Evolutionary conservation across 169 alveolate genomes (phyloP).

Genomic region (Plasmodium billcollinsi): DNA sequence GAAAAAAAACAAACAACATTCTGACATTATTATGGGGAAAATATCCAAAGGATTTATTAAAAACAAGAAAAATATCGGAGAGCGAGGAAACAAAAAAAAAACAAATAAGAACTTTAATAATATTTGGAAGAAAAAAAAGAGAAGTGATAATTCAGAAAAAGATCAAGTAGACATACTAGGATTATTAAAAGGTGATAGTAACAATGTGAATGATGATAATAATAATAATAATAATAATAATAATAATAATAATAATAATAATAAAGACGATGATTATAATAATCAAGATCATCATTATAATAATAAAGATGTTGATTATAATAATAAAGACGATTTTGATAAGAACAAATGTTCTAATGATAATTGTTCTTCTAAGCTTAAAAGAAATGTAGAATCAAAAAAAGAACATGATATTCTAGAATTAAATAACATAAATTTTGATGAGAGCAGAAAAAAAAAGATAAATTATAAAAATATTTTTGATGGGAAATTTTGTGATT

Average conservation of each 20-base stretch:
- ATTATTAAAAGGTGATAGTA: not conserved
- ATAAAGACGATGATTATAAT: too few relatives aligned
- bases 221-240: not conserved
- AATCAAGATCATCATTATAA: not conserved
- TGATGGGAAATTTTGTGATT: slow-evolving; percentile 62
- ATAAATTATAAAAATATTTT: slow-evolving; percentile 19
- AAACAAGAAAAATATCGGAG: not conserved
- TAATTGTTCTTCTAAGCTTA: not conserved
- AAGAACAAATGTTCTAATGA: too few relatives aligned
- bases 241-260: not conserved
- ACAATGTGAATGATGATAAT: not conserved
- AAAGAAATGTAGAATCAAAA: not conserved
- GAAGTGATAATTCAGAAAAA: not conserved
- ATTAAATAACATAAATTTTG: not conserved
- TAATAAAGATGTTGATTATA: too few relatives aligned
- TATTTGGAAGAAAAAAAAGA: not conserved
- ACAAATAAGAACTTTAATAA: not conserved
- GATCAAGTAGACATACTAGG: not conserved
- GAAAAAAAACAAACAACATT: too few relatives aligned
- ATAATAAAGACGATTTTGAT: too few relatives aligned
- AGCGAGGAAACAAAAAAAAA: not conserved
- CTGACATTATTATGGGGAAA: too few relatives aligned
- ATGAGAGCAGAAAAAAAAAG: not conserved
- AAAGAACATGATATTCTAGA: not conserved
- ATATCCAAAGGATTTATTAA: not conserved